Percentiles rank a stretch among this genome's conserved stretches.
These are phyloP conservation scores for Homolaphlyctis polyrhiza DNA, from an alignment of 371 early-diverging fungal species.

Conservation along the genomic window DNA sequence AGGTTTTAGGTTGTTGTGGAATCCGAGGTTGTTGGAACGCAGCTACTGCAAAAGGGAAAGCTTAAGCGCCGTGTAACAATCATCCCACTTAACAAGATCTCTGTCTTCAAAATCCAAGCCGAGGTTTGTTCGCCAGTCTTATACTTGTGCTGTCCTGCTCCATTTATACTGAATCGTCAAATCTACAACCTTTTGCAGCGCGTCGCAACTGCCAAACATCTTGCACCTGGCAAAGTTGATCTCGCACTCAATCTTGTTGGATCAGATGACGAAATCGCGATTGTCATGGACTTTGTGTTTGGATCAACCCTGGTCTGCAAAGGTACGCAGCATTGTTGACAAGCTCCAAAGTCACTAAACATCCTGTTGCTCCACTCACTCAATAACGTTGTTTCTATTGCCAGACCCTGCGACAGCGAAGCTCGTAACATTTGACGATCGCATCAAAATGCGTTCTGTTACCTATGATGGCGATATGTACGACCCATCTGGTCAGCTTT, in stretches of 20 bases:
- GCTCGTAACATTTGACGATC: conserved; percentile 79
- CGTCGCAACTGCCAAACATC: conserved; percentile 60
- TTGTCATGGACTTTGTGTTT: conserved; percentile 95
- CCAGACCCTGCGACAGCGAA: conserved; percentile 81
- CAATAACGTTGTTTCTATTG: background rate
- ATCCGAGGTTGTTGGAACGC: conserved; percentile 80
- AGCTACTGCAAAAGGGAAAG: conserved; percentile 74
- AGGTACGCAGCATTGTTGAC: conserved; percentile 22
- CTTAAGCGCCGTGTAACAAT: conserved; percentile 86
- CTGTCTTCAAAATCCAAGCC: conserved; percentile 55
- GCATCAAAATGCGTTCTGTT: conserved; percentile 79
- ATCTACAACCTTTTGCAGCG: conserved; percentile 26
- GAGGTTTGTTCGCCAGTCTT: conserved; percentile 38
- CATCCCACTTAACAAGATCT: conserved; percentile 97
- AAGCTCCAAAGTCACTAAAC: background rate
- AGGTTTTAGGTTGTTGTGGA: conserved; percentile 80
- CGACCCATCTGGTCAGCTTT: conserved; percentile 95
- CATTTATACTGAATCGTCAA: background rate
- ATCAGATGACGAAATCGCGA: conserved; percentile 68
- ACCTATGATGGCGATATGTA: conserved; percentile 98
- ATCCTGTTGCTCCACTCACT: background rate
- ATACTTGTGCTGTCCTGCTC: background rate
- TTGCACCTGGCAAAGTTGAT: conserved; percentile 80
- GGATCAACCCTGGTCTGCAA: conserved; percentile 89
- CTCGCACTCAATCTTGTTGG: conserved; percentile 80